Evolutionary conservation across 495 filamentous ascomycete genomes (phyloP).

Genomic region (Cetradonia linearis): DNA sequence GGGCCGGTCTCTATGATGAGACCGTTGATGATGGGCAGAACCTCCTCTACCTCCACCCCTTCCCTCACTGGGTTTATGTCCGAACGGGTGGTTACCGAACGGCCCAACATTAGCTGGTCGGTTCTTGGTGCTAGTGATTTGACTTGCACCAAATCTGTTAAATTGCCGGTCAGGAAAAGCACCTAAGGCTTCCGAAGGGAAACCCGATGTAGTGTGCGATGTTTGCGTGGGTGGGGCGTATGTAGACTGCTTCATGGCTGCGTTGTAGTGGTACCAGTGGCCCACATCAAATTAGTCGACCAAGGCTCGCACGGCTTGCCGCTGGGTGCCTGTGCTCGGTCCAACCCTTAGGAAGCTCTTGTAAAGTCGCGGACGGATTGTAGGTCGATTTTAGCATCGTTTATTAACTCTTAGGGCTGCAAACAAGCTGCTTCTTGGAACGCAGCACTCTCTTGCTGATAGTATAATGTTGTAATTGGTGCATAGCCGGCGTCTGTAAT

Average conservation of each 20-base stretch:
- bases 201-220: slow-evolving; percentile 27
- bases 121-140: background rate
- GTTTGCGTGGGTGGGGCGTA: slow-evolving; percentile 56
- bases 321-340: slow-evolving; percentile 83
- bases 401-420: too few species aligned
- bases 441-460: too few species aligned
- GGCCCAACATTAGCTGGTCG: background rate
- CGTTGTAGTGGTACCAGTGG: slow-evolving; percentile 82
- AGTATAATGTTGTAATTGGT: background rate
- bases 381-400: slow-evolving; percentile 57
- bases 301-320: slow-evolving; percentile 41
- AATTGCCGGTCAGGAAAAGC: slow-evolving; percentile 27
- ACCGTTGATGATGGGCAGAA: slow-evolving; percentile 39
- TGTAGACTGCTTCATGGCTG: slow-evolving; percentile 76
- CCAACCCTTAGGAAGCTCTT: slow-evolving; percentile 71
- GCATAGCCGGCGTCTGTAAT: background rate
- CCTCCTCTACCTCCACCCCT: slow-evolving; percentile 40
- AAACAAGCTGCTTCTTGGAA: background rate
- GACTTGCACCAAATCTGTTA: slow-evolving; percentile 30
- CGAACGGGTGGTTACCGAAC: slow-evolving; percentile 26
- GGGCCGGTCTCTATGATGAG: slow-evolving; percentile 66
- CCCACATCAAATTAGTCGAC: slow-evolving; percentile 42
- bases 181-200: slow-evolving; percentile 21
- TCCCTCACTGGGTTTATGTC: slow-evolving; percentile 27
- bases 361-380: slow-evolving; percentile 36